Evolutionary conservation across 176 grass and related monocot genomes (phyloP), one percentile per base, ranked within the genome.

Genomic region (Eragrostis curvula): DNA sequence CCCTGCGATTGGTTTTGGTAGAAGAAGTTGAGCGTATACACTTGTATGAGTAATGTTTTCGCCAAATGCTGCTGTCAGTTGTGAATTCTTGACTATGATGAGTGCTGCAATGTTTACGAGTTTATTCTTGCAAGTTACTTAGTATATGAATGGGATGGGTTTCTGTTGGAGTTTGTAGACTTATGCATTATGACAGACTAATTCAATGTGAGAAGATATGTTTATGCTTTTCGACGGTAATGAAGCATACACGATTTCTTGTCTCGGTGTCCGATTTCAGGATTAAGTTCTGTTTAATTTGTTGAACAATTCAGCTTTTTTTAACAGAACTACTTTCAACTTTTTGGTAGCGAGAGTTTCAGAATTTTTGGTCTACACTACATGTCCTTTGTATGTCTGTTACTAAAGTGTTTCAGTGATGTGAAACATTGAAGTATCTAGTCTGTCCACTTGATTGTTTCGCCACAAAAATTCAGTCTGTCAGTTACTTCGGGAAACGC

Each of bases 11-110:
- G 50, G 43, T 87, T 16, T 29, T 45, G 11, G n/a, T n/a, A n/a
- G 20, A n/a, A 56, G 25, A 43, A 51, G 55, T 67, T n/a, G 45
- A 23, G 39, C 16, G 30, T 11, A 49, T 14, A 65, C 43, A 61
- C 66, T 30, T 68, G 25, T 78, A 25, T 57, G 77, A 71, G 71
- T 69, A 70, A 41, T 36, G 58, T 82, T 49, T 59, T 79, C 21
- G 21, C 18, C 12, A 44, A 66, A 67, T 27, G 50, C 25, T 3
- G 23, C 11, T 10, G 23, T 43, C 15, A 52, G 51, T 52, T 52
- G 16, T 61, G 18, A 18, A 29, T 68, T 74, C 62, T 29, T 24
- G 28, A 18, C 6, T 29, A 59, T 68, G n/a, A 57, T 80, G 20
- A 32, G 43, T 80, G 46, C 20, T 66, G 44, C 18, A 10, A 18